phyloP scores from a whole-genome alignment of 2,329 filamentous ascomycete genomes.

The Cytospora schulzeri region DNA sequence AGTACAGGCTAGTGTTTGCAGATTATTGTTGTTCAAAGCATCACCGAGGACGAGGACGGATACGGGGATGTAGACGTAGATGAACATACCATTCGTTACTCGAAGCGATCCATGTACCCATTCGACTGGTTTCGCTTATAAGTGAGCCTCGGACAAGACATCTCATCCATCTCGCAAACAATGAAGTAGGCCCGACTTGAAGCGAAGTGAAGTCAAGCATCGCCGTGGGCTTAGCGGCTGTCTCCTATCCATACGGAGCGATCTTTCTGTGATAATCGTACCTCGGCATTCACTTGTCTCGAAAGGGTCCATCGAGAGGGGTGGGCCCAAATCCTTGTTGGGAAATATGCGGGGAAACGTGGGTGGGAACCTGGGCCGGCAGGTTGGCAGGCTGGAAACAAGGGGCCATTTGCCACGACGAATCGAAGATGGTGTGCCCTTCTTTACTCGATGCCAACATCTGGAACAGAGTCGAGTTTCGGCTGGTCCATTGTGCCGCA shows the following conservation, averaged over 20 bases:
- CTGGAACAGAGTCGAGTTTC: neutral
- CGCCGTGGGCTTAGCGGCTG: neutral
- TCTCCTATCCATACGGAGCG: neutral
- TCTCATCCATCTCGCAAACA: neutral
- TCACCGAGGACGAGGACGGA: neutral
- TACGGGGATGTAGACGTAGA: neutral
- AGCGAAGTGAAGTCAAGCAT: neutral
- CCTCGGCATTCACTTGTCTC: constrained; percentile 12
- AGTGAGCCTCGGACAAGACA: neutral
- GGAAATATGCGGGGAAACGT: constrained; percentile 13
- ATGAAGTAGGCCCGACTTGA: neutral
- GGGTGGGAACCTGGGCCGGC: constrained; percentile 8
- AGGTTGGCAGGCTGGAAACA: neutral
- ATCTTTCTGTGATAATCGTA: neutral
- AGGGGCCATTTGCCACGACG: neutral
- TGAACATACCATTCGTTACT: neutral
- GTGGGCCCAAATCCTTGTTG: constrained; percentile 2
- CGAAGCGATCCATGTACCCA: neutral
- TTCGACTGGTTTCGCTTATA: neutral
- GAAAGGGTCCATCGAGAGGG: neutral
- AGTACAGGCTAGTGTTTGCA: neutral
- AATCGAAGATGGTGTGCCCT: neutral
- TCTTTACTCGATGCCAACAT: neutral
- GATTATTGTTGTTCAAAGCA: neutral
- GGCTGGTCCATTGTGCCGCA: neutral